Base-by-base conservation (phyloP, 768 basidiomycete species). In the Pulveroboletus sp. region DNA sequence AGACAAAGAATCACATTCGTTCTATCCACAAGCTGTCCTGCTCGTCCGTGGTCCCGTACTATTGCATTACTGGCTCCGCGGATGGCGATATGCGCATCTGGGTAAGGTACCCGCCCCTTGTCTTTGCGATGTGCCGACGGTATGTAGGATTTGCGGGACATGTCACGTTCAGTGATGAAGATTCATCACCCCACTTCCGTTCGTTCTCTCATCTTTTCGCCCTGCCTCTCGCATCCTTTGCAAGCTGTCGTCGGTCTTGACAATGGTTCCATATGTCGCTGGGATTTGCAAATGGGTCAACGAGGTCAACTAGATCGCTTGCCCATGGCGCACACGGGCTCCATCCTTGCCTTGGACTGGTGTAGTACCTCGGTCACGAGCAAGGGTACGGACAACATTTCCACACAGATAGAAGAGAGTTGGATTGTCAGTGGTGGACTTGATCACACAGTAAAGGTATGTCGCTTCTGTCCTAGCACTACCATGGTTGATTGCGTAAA, bases 401-500 rank as follows among this genome's bases (percentile, higher is more conserved):
- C 57, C 11, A 30, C 49, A 18, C 64, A 40, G 41, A 42, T 47
- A n/a, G 61, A 63, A 8, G 64, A 67, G 6, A 86, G 87, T 2
- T 93, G 89, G 88, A 75, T 93, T 18, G 83, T 81, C 6, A 90
- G 86, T 46, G 87, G 83, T 11, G 86, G 89, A 0, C 69, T 92
- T 28, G 90, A 93, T 67, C 80, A 82, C 32, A 82, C 77, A 27
- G 88, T 91, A 43, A 90, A 91, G 72, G 87, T 82, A 40, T 32
- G 65, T 57, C 32, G 8, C 14, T 39, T 47, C 46, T 21, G 17
- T 47, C 33, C 12, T n/a, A 3, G 6, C 6, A 14, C 3, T 24
- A 11, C 41, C 42, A 12, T 53, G 18, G 26, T 50, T 54, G 39
- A 57, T 26, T 15, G 8, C 37, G n/a, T 30, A 7, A 48, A 86